Evolutionary conservation across 192 early-diverging fungal genomes (phyloP), one percentile per base, ranked within the genome.

Genomic region (Blastocladiella britannica): DNA sequence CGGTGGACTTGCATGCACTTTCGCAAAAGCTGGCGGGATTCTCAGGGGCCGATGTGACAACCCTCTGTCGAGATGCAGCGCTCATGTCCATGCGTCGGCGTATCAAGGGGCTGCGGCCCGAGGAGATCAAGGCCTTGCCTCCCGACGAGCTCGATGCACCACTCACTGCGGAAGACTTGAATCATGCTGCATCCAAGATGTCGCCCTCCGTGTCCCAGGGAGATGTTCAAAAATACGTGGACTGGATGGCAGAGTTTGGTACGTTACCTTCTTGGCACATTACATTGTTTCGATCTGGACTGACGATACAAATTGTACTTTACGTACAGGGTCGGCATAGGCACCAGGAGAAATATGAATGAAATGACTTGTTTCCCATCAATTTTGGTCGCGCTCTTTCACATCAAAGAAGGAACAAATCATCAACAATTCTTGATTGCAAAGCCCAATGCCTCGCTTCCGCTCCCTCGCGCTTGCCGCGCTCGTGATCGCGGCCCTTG

Each of bases 231-330:
- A 56, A 66, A 29, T 80, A 79, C 55, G 53, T 76, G 59, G 70
- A 80, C 9, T 80, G 78, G 78, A 77, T 79, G 78, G 68, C 65
- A 53, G 78, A 80, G 56, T 80, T 68, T 63, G 78, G 78, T 68
- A 26, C 26, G 54, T 59, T 57, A n/a, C n/a, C n/a, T n/a, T n/a
- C n/a, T n/a, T n/a, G n/a, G n/a, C n/a, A n/a, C n/a, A n/a, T n/a
- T n/a, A n/a, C n/a, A n/a, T n/a, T n/a, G n/a, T n/a, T n/a, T n/a
- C n/a, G n/a, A n/a, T n/a, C n/a, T n/a, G n/a, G n/a, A n/a, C n/a
- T n/a, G n/a, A n/a, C n/a, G n/a, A n/a, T n/a, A n/a, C n/a, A n/a
- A n/a, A n/a, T n/a, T n/a, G n/a, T n/a, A n/a, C n/a, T n/a, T n/a
- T n/a, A n/a, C n/a, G n/a, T n/a, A n/a, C n/a, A n/a, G n/a, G n/a